Conservation (phyloP, 2,329 filamentous ascomycete species). For the Nannizziopsis barbatae region DNA sequence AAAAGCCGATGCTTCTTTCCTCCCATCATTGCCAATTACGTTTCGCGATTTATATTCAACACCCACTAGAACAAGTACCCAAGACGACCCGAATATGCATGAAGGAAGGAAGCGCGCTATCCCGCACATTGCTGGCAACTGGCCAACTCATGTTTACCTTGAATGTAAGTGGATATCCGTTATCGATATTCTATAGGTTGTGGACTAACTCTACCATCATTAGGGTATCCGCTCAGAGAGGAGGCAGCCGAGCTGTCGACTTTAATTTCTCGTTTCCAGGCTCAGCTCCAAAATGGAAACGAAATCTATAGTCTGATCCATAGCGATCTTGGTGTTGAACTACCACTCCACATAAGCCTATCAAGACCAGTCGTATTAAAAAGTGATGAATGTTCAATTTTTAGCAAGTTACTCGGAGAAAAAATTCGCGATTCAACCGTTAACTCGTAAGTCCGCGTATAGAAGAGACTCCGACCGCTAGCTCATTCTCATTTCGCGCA, state of each 20-base stretch:
- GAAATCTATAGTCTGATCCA: constrained; percentile 57
- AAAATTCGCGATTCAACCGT: constrained; percentile 35
- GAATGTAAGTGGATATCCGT: constrained; percentile 58
- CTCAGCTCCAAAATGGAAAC: constrained; percentile 34
- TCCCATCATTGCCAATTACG: constrained; percentile 64
- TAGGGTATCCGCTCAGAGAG: constrained; percentile 33
- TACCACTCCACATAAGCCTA: constrained; percentile 82
- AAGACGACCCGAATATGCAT: constrained; percentile 75
- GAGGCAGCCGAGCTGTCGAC: constrained; percentile 26
- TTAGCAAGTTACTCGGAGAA: constrained; percentile 47
- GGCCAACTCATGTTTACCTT: constrained; percentile 85
- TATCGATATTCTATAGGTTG: neutral
- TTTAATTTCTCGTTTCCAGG: constrained; percentile 22
- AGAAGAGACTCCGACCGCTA: neutral
- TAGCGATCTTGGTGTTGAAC: constrained; percentile 63
- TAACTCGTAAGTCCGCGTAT: constrained; percentile 32
- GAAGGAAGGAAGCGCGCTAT: constrained; percentile 70
- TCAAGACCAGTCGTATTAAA: constrained; percentile 67
- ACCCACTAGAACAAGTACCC: constrained; percentile 61
- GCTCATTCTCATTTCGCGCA: constrained; percentile 30
- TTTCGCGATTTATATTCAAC: constrained; percentile 89
- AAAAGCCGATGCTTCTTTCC: neutral
- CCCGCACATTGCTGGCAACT: constrained; percentile 78
- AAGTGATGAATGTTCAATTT: constrained; percentile 59
- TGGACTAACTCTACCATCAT: constrained; percentile 11